Percentiles rank a stretch among this genome's conserved stretches.
Evolutionary conservation across 1,284 basidiomycete species (phyloP).

Genomic region (Erythrobasidium hasegawianum): DNA sequence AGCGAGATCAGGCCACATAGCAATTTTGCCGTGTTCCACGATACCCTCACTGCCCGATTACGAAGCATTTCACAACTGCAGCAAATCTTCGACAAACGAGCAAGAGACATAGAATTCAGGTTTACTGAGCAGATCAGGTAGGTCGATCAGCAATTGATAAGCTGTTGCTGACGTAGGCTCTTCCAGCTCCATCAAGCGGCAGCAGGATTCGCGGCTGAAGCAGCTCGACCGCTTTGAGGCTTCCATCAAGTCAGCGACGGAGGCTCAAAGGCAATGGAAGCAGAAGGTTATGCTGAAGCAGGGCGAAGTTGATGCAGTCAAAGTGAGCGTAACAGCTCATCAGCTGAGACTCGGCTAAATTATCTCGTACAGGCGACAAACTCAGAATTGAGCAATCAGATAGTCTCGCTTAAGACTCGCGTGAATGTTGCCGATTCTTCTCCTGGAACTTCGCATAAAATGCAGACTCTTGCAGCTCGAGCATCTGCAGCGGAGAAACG

Average conservation of each 20-base stretch:
- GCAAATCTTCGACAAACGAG: slow-evolving; percentile 76
- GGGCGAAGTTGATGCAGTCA: slow-evolving; percentile 78
- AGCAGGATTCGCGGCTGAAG: slow-evolving; percentile 82
- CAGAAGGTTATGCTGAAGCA: slow-evolving; percentile 76
- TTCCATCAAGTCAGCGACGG: slow-evolving; percentile 75
- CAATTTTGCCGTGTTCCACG: slow-evolving; percentile 90
- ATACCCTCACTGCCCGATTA: slow-evolving; percentile 83
- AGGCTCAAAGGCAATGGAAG: slow-evolving; percentile 81
- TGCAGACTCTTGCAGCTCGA: slow-evolving; percentile 65
- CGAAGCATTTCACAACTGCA: slow-evolving; percentile 79
- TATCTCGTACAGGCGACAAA: slow-evolving; percentile 60
- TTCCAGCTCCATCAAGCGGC: slow-evolving; percentile 68
- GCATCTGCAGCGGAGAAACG: slow-evolving; percentile 78
- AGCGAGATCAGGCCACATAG: slow-evolving; percentile 85
- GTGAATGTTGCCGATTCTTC: slow-evolving; percentile 48
- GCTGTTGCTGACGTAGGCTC: not conserved
- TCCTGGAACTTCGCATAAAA: slow-evolving; percentile 55
- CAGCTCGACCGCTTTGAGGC: slow-evolving; percentile 91
- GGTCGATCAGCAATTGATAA: slow-evolving; percentile 39
- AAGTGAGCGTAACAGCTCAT: slow-evolving; percentile 55
- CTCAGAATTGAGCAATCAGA: slow-evolving; percentile 68
- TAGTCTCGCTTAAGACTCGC: slow-evolving; percentile 60
- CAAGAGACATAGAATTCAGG: slow-evolving; percentile 71
- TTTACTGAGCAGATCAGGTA: slow-evolving; percentile 64
- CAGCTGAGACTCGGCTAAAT: not conserved